phyloP scores from a whole-genome alignment of 768 basidiomycete genomes.

The Russula compacta region DNA sequence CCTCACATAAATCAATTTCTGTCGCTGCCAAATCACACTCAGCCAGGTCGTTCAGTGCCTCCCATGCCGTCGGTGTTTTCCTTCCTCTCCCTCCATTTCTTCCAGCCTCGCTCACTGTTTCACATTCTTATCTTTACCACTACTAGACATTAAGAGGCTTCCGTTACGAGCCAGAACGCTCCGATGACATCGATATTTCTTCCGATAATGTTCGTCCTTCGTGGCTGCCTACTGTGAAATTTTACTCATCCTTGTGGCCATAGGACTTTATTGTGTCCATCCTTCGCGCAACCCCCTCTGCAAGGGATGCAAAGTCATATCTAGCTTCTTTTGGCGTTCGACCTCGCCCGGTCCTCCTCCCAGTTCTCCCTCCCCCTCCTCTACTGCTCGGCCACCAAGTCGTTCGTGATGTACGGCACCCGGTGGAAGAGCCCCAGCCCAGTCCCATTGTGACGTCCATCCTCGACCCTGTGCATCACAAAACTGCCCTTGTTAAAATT shows the following conservation, averaged over 20 bases:
- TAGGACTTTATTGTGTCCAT: slow-evolving; percentile 97
- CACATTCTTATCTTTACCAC: not conserved
- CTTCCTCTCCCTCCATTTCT: not conserved
- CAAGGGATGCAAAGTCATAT: slow-evolving; percentile 85
- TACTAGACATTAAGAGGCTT: slow-evolving; percentile 16
- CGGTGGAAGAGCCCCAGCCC: slow-evolving; percentile 29
- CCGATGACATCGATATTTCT: slow-evolving; percentile 7
- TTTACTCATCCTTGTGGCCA: not conserved
- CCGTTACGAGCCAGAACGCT: slow-evolving; percentile 7
- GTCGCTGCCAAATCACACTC: slow-evolving; percentile 11
- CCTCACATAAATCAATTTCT: slow-evolving; percentile 27
- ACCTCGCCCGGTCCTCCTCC: slow-evolving; percentile 24
- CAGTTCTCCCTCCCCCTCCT: slow-evolving; percentile 25
- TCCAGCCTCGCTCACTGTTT: not conserved
- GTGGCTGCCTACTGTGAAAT: slow-evolving; percentile 3
- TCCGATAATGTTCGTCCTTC: slow-evolving; percentile 4
- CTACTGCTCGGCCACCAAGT: slow-evolving; percentile 25
- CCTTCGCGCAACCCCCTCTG: slow-evolving; percentile 83
- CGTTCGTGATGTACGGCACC: slow-evolving; percentile 23
- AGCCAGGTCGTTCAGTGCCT: slow-evolving; percentile 38
- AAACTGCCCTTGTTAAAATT: slow-evolving; percentile 92
- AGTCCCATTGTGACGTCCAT: slow-evolving; percentile 61
- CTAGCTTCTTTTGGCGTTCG: slow-evolving; percentile 83
- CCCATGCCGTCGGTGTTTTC: slow-evolving; percentile 42
- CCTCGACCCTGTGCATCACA: slow-evolving; percentile 72